Base-by-base conservation (phyloP, 306 rosid genomes). In the Cotoneaster glaucophyllus region DNA sequence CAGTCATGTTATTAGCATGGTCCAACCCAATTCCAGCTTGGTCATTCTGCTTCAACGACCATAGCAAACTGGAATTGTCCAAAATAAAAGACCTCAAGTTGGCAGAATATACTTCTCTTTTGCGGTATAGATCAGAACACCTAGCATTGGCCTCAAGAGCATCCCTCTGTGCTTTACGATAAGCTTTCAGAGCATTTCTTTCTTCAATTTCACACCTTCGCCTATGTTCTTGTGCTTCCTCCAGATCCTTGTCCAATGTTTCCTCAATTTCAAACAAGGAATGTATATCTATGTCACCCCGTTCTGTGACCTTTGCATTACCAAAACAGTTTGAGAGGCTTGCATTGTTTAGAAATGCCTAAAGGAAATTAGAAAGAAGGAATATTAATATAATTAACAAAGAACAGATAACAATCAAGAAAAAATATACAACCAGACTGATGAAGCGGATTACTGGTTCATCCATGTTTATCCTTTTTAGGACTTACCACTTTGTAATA, bases 131-230 rank as follows among this genome's bases (percentile, higher is more conserved):
- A 84, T 86, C 83, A 76, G 84, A 69, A 70, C 98, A 94, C 78
- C 82, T 90, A 75, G 86, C 91, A 84, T 90, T 94, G 26, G 97
- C 97, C 88, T 90, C 92, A 56, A 87, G 79, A 86, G 90, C 85
- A 73, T 86, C 88, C 85, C 97, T 87, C 75, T 92, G 98, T 56
- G 97, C 92, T 80, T 88, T 92, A 76, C 86, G 91, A 86, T 92
- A 92, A 88, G 75, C 88, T 90, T 82, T 90, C 79, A 90, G 86
- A 78, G 97, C 95, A 83, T 87, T 88, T 86, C 96, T 89, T 86
- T 92, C 98, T 82, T 88, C 95, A 78, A 90, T 82, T 90, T 94
- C 98, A 80, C 97, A 94, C 73, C 53, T 85, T 74, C 77, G 93
- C 80, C 96, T 84, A 77, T 71, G 86, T 71, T 86, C 95, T 85